Evolutionary conservation across 169 alveolate genomes (phyloP), one percentile per base, ranked within the genome.

Genomic region (Plasmodium billcollinsi): DNA sequence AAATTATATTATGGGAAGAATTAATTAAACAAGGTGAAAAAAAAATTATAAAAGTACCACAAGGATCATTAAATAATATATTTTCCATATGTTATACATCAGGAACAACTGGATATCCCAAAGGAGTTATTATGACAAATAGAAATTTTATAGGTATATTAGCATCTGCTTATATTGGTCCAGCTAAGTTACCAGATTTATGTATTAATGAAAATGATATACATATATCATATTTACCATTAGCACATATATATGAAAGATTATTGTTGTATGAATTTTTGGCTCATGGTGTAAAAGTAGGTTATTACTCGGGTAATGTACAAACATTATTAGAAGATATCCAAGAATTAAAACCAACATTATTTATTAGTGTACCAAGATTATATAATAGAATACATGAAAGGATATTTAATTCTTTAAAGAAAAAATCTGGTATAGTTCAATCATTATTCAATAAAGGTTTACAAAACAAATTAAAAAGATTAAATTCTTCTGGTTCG

Each of bases 71-170:
- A 93, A 96, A 97, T 24, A 90, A 96, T 29, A 61, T 97, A 24
- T 95, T 90, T 93, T 96, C 98, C 8, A 94, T 98, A 26, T 98
- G 99, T 74, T 99, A 97, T 93, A 99, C 99, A 20, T 96, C 99
- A 18, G 99, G 99, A 14, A 98, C 99, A 1, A 98, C 99, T 39
- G 99, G 99, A 69, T 80, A 80, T 49, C 99, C 99, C 9, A 99
- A 99, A 94, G 99, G 99, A 33, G 99, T 97, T 24, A 95, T 98
- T 95, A 91, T 98, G 73, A 94, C 99, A 1, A 98, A 69, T 52
- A 75, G 59, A 54, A 92, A 78, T 80, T 92, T 88, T 69, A 1
- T 78, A 49, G 78, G 72, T 2, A 73, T 49, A 21, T 43, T 78
- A 50, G 21, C 61, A 9, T 47, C 89, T 11, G 50, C 72, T 6